phyloP scores from a whole-genome alignment of 345 rosid species.

The Lumnitzera racemosa region DNA sequence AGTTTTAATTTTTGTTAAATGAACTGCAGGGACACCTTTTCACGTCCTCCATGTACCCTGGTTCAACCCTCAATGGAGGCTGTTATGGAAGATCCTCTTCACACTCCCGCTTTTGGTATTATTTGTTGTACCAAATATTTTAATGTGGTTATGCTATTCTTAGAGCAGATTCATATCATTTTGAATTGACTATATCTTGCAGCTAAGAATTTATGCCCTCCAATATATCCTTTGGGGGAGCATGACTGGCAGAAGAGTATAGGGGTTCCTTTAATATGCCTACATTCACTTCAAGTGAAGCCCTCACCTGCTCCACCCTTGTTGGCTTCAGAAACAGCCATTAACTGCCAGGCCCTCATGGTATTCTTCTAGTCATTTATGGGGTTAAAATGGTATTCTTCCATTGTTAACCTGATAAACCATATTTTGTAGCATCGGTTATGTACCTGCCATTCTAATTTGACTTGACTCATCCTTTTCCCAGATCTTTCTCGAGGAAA shows the following conservation, averaged over 20 bases:
- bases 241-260: constrained; percentile 55
- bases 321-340: constrained; percentile 76
- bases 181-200: constrained; percentile 5
- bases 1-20: background rate
- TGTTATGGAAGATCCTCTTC: constrained; percentile 31
- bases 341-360: constrained; percentile 89
- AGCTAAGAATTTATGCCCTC: constrained; percentile 80
- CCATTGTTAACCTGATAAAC: too few species aligned
- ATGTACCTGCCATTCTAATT: constrained; percentile 10
- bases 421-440: background rate
- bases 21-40: constrained; percentile 79
- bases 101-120: constrained; percentile 80
- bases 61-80: constrained; percentile 83
- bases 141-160: background rate
- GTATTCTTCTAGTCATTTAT: constrained; percentile 29
- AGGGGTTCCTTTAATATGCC: constrained; percentile 69
- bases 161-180: background rate
- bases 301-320: constrained; percentile 85
- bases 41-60: constrained; percentile 80
- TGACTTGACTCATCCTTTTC: constrained; percentile 11
- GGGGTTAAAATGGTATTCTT: too few species aligned
- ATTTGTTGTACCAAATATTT: background rate
- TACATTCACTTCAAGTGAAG: constrained; percentile 81
- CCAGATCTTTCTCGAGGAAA: constrained; percentile 95
- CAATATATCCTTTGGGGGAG: constrained; percentile 77